Percentiles rank a stretch among this genome's conserved stretches.
These are phyloP conservation scores for Chalaropsis thielavioides DNA, from an alignment of 2,329 filamentous ascomycete genomes.

Conservation along the genomic window DNA sequence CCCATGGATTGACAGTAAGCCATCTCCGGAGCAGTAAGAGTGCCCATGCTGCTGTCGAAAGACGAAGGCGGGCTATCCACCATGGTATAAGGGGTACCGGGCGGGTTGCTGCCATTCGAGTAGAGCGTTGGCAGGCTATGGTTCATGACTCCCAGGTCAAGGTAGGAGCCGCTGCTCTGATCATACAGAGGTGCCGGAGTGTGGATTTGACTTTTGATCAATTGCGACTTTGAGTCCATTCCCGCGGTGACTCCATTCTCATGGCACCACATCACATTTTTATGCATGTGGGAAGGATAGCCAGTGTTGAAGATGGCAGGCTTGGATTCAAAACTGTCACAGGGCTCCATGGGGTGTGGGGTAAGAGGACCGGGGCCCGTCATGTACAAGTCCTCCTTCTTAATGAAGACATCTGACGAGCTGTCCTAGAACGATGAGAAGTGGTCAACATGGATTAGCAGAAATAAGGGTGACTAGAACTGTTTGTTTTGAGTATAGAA, in stretches of 20 bases:
- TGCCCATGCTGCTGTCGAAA: conserved; percentile 8
- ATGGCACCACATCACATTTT: neutral
- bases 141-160: neutral
- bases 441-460: neutral
- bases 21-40: neutral
- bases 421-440: neutral
- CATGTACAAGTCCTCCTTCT: neutral
- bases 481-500: neutral
- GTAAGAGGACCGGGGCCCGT: neutral
- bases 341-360: neutral
- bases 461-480: neutral
- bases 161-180: neutral
- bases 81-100: neutral
- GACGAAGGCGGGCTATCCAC: conserved; percentile 7
- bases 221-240: neutral
- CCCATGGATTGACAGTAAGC: neutral
- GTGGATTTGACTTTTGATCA: neutral
- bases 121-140: neutral
- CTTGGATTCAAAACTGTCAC: neutral
- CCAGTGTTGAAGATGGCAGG: neutral
- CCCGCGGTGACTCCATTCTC: neutral
- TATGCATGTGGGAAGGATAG: neutral
- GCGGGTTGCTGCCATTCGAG: neutral
- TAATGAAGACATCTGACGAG: neutral
- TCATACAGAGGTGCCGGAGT: neutral